Percentiles rank a stretch among this genome's conserved stretches.
Evolutionary conservation across 371 early-diverging fungal species (phyloP).

Genomic region (Mucor saturninus): DNA sequence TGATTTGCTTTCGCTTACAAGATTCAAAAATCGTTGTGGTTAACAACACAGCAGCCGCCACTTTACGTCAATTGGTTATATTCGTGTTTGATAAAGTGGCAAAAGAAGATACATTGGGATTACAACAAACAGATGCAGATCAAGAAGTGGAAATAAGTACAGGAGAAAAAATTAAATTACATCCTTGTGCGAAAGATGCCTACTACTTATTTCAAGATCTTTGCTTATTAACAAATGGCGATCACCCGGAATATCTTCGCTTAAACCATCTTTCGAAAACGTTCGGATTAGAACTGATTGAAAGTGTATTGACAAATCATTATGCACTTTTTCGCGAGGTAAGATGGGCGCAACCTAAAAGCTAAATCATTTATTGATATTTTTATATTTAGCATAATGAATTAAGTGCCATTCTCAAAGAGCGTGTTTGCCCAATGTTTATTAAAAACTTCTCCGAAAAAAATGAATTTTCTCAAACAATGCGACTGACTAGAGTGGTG

Average conservation of each 20-base stretch:
- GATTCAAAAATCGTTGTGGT: conserved; percentile 88
- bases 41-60: conserved; percentile 94
- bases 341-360: conserved; percentile 3
- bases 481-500: conserved; percentile 86
- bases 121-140: conserved; percentile 33
- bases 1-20: conserved; percentile 89
- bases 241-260: conserved; percentile 73
- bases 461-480: conserved; percentile 81
- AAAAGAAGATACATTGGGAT: conserved; percentile 60
- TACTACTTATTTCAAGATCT: conserved; percentile 86
- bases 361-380: too few relatives aligned
- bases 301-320: conserved; percentile 85
- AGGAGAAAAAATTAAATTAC: conserved; percentile 44
- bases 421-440: conserved; percentile 85
- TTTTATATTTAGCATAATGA: conserved; percentile 65
- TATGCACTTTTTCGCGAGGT: conserved; percentile 76
- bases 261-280: conserved; percentile 69
- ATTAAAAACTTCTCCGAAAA: conserved; percentile 90
- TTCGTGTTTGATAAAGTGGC: conserved; percentile 93
- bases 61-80: conserved; percentile 90
- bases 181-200: conserved; percentile 81
- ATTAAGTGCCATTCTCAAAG: conserved; percentile 73
- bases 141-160: conserved; percentile 34
- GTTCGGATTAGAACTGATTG: conserved; percentile 93
- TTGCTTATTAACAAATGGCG: conserved; percentile 71